Percentiles rank a stretch among this genome's conserved stretches.
These are phyloP conservation scores for Trichoderma lentiforme DNA, from an alignment of 2,329 filamentous ascomycete genomes.

Conservation along the genomic window DNA sequence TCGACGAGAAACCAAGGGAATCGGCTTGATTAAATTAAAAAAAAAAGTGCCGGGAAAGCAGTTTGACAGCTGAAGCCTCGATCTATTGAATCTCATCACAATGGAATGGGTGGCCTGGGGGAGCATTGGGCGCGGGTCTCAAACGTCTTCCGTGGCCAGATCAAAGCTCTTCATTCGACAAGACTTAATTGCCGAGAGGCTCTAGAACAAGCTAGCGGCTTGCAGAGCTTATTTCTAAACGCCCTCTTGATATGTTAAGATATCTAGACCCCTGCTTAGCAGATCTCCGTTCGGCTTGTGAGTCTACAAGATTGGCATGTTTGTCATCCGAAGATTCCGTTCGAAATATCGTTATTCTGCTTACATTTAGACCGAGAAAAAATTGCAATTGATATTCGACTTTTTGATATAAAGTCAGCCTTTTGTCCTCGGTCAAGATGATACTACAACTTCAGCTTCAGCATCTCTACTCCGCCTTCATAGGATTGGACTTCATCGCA, in stretches of 20 bases:
- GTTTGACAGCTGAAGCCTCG: neutral
- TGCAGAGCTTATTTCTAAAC: neutral
- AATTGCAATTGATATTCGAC: neutral
- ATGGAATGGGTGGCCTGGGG: neutral
- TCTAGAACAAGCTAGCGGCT: neutral
- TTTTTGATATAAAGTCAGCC: neutral
- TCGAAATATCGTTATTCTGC: neutral
- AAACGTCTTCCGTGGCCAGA: neutral
- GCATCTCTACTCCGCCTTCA: neutral
- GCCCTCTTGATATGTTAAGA: neutral
- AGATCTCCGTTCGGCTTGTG: neutral
- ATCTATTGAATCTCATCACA: neutral
- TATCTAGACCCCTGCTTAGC: neutral
- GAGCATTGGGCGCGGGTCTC: neutral
- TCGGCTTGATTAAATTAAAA: neutral
- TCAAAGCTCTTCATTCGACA: neutral
- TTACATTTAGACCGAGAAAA: neutral
- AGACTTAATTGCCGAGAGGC: neutral
- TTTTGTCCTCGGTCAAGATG: neutral
- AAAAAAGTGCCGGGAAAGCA: too few relatives aligned
- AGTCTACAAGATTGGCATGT: neutral
- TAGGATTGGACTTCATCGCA: neutral
- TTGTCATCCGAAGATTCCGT: neutral
- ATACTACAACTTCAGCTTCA: neutral
- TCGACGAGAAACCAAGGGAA: rapidly evolving